phyloP scores from a whole-genome alignment of 202 grass and related monocot genomes.

The Sporobolus alterniflorus region DNA sequence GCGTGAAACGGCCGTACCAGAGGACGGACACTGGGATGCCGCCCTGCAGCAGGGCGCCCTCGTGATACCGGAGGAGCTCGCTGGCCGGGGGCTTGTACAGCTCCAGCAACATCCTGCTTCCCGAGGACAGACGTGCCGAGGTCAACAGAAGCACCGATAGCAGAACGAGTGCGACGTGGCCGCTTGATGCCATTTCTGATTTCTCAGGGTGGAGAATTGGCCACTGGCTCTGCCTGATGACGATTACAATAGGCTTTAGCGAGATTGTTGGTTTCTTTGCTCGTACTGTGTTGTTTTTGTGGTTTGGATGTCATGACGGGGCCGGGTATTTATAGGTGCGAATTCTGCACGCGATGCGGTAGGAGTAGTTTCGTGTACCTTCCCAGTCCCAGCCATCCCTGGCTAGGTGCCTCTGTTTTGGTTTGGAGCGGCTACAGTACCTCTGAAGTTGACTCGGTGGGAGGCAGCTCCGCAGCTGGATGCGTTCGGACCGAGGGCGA shows the following conservation, averaged over 20 bases:
- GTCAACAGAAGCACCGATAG: conserved; percentile 31
- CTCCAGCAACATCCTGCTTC: conserved; percentile 48
- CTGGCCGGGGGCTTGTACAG: conserved; percentile 50
- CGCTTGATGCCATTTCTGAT: conserved; percentile 33
- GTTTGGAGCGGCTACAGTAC: background rate
- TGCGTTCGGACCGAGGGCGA: conserved; percentile 33
- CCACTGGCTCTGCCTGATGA: too few relatives aligned
- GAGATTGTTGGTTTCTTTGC: background rate
- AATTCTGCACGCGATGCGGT: background rate
- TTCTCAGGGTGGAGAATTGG: background rate
- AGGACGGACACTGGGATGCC: conserved; percentile 56
- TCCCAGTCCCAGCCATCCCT: background rate
- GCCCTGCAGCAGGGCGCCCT: conserved; percentile 69
- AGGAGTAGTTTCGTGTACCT: conserved; percentile 44
- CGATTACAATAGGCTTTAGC: background rate
- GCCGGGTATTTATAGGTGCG: conserved; percentile 33
- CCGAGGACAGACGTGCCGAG: conserved; percentile 25
- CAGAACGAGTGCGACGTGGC: conserved; percentile 24
- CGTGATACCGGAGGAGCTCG: conserved; percentile 64
- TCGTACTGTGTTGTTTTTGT: conserved; percentile 26
- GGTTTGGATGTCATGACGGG: conserved; percentile 10
- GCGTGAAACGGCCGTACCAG: conserved; percentile 79
- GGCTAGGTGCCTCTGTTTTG: conserved; percentile 16
- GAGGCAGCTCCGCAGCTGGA: conserved; percentile 56
- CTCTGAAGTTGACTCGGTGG: conserved; percentile 41